Evolutionary conservation across 73 alveolate genomes (phyloP).

Genomic region (Blepharisma japonicum): DNA sequence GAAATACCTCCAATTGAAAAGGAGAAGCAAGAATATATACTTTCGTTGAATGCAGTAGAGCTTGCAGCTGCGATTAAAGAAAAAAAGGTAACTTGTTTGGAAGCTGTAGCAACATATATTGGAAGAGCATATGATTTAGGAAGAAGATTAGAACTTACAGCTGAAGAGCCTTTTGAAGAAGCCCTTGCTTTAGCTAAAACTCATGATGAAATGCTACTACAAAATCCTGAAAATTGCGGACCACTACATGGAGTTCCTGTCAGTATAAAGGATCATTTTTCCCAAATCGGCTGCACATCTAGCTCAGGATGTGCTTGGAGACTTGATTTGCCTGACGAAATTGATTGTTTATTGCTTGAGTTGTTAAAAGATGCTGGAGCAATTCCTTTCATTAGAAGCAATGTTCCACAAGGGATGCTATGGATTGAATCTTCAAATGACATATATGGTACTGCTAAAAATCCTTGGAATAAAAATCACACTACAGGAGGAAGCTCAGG

Average conservation of each 20-base stretch:
- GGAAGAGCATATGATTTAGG: slow-evolving; percentile 41
- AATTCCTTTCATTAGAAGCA: slow-evolving; percentile 42
- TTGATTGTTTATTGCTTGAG: slow-evolving; percentile 46
- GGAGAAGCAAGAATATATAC: background rate
- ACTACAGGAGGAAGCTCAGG: slow-evolving; percentile 72
- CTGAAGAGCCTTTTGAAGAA: slow-evolving; percentile 45
- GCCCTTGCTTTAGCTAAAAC: slow-evolving; percentile 41
- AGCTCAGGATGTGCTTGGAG: slow-evolving; percentile 48
- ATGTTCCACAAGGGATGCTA: slow-evolving; percentile 31
- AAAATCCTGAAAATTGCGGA: slow-evolving; percentile 23
- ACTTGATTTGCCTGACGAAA: slow-evolving; percentile 18
- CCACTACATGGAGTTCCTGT: slow-evolving; percentile 63
- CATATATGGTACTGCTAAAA: slow-evolving; percentile 61
- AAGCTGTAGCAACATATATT: slow-evolving; percentile 36
- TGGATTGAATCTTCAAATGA: slow-evolving; percentile 27
- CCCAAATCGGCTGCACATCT: slow-evolving; percentile 36
- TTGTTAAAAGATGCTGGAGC: slow-evolving; percentile 38
- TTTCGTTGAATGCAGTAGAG: background rate
- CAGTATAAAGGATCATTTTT: slow-evolving; percentile 57
- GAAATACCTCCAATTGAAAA: background rate
- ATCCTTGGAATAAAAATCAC: slow-evolving; percentile 61
- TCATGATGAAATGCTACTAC: slow-evolving; percentile 30
- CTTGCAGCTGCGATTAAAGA: slow-evolving; percentile 4
- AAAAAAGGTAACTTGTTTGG: slow-evolving; percentile 34
- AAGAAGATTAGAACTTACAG: slow-evolving; percentile 32